Base-by-base conservation (phyloP, 495 filamentous ascomycete genomes). In the Penicillium fimorum region DNA sequence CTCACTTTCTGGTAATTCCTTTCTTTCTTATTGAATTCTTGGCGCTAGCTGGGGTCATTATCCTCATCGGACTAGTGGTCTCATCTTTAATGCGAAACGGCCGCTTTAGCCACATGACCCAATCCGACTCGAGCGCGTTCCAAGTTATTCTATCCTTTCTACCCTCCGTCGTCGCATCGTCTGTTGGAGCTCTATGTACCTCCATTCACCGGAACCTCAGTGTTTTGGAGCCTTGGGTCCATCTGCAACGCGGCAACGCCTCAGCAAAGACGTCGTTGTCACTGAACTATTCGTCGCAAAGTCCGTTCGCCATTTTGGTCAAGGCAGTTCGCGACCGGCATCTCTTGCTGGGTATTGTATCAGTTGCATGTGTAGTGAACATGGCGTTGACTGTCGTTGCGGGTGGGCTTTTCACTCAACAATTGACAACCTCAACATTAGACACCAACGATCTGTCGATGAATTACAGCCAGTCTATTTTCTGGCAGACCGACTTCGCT, bases 221-320 rank as follows among this genome's bases (percentile, higher is more conserved):
- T 24, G 65, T 76, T n/a, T 62, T 76, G 12, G 73, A 76, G 56
- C 73, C 73, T 8, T 76, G 73, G 73, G 73, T 76, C 12, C 73
- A 76, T 44, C 65, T 76, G n/a, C 73, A 76, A 47, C 63, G 73
- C 7, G 73, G 73, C 11, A 67, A 69, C 59, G 73, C 69, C 0
- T 50, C 58, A 1, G 67, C 68, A 9, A 55, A 56, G 8, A 50
- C 58, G 1, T 76, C 73, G 1, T 42, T 76, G 27, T 72, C 69
- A 5, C 59, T 74, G 50, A 76, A 76, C 37, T 76, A 76, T 50
- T 61, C 71, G 1, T 70, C 70, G 0, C 73, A 76, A 27, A 76
- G 63, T 37, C 73, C 73, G 0, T 66, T 70, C 52, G 60, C 62
- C 3, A 64, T 73, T 4, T 60, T 76, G 12, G 56, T 65, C 33